phyloP scores from a whole-genome alignment of 768 basidiomycete genomes.

The Phaeolepiota aurea region DNA sequence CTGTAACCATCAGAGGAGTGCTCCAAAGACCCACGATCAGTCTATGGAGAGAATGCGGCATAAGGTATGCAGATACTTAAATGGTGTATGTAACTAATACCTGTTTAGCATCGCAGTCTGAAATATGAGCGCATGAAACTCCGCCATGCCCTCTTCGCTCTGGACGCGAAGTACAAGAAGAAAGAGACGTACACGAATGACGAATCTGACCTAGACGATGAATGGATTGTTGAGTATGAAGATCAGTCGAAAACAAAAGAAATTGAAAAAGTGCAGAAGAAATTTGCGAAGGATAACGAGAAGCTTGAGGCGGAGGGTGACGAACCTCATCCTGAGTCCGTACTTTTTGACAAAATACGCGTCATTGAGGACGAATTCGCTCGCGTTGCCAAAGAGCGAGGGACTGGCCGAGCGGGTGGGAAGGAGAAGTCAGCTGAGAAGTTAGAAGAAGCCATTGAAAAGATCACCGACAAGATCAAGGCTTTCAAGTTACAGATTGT shows the following conservation, averaged over 20 bases:
- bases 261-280: conserved; percentile 86
- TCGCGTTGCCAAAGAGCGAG: conserved; percentile 72
- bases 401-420: conserved; percentile 54
- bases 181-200: conserved; percentile 67
- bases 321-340: conserved; percentile 45
- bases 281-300: conserved; percentile 91
- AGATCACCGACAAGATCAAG: conserved; percentile 80
- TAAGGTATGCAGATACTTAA: conserved; percentile 49
- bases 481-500: conserved; percentile 82
- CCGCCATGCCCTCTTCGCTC: conserved; percentile 74
- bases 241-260: conserved; percentile 70
- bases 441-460: conserved; percentile 72
- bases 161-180: conserved; percentile 79
- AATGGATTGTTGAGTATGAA: conserved; percentile 80
- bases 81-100: background rate
- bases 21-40: conserved; percentile 86
- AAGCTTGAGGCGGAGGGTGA: conserved; percentile 70
- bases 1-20: conserved; percentile 97
- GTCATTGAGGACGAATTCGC: conserved; percentile 74
- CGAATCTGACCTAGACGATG: conserved; percentile 93
- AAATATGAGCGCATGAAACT: conserved; percentile 99
- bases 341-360: conserved; percentile 59
- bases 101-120: conserved; percentile 65
- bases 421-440: conserved; percentile 67
- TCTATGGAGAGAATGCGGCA: conserved; percentile 93